Percentiles rank a stretch among this genome's conserved stretches.
These are phyloP conservation scores for Kodamaea jinghongensis DNA, from an alignment of 805 yeast species.

Conservation along the genomic window DNA sequence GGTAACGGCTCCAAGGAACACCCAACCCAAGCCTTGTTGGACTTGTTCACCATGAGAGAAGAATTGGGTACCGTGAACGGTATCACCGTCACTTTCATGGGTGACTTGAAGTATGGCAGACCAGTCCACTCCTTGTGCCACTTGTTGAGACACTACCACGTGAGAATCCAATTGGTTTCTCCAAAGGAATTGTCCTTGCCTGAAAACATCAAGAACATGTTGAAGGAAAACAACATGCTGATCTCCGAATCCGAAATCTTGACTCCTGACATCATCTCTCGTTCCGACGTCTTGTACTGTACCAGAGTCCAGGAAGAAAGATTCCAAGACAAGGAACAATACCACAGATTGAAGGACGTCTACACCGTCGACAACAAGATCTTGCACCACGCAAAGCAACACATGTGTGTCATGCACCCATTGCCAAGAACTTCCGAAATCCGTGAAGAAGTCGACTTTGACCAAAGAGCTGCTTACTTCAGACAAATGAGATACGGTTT, in stretches of 20 bases:
- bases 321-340: constrained; percentile 71
- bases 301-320: constrained; percentile 98
- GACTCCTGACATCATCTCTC: constrained; percentile 80
- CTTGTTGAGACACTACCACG: constrained; percentile 87
- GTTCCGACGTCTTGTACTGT: constrained; percentile 93
- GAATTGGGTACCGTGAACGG: constrained; percentile 98
- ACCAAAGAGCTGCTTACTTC: constrained; percentile 98
- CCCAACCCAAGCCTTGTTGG: constrained; percentile 98
- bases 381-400: constrained; percentile 89
- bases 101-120: constrained; percentile 96
- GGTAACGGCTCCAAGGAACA: constrained; percentile 98
- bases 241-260: constrained; percentile 71
- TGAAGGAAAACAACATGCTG: constrained; percentile 65
- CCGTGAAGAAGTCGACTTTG: constrained; percentile 97
- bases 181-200: constrained; percentile 90
- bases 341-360: constrained; percentile 84
- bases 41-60: constrained; percentile 96
- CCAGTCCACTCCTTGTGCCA: constrained; percentile 96
- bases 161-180: constrained; percentile 84
- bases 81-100: constrained; percentile 97
- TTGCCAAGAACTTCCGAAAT: constrained; percentile 96
- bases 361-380: constrained; percentile 92
- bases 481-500: constrained; percentile 99
- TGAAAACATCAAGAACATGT: constrained; percentile 61
- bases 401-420: constrained; percentile 99